Conservation (phyloP, 2,329 filamentous ascomycete genomes). For the Xylaria sp. region DNA sequence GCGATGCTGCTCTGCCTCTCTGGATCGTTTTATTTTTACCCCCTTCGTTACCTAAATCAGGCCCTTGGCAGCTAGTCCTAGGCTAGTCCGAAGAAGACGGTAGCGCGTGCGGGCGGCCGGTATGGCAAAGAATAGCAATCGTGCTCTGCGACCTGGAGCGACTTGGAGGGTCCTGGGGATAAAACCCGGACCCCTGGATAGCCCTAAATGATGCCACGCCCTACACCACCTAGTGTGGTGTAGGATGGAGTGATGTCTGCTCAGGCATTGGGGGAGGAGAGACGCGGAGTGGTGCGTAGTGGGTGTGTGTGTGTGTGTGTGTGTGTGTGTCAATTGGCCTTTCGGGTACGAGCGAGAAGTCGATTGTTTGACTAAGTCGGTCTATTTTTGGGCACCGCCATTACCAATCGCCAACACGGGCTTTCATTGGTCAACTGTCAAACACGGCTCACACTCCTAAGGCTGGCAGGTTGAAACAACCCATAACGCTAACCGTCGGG, state of each 20-base stretch:
- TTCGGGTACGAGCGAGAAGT: constrained; percentile 3
- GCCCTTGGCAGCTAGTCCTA: background rate
- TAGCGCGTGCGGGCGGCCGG: background rate
- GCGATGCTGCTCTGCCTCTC: constrained; percentile 9
- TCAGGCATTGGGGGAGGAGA: background rate
- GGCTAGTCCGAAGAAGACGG: background rate
- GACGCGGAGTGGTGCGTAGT: constrained; percentile 17
- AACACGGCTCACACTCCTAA: constrained; percentile 27
- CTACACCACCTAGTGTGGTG: too few relatives aligned
- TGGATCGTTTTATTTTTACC: background rate
- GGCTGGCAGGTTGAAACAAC: constrained; percentile 33
- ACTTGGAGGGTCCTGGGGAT: background rate
- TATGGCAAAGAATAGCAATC: constrained; percentile 24
- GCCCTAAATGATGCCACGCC: constrained; percentile 15
- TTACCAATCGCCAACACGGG: constrained; percentile 34
- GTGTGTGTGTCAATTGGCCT: constrained; percentile 16
- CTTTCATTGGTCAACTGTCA: constrained; percentile 28
- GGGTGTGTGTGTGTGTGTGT: too few relatives aligned
- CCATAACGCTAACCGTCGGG: constrained; percentile 6
- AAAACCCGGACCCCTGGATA: constrained; percentile 18
- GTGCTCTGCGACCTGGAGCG: constrained; percentile 5
- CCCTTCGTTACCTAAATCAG: background rate
- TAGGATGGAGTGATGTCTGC: constrained; percentile 8
- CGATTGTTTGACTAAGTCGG: constrained; percentile 31
- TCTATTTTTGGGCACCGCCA: constrained; percentile 36